A percentile compares a stretch with the other conserved stretches of the same genome.
Evolutionary conservation across 1,139 yeast genomes (phyloP).

Genomic region (Suhomyces maxii): DNA sequence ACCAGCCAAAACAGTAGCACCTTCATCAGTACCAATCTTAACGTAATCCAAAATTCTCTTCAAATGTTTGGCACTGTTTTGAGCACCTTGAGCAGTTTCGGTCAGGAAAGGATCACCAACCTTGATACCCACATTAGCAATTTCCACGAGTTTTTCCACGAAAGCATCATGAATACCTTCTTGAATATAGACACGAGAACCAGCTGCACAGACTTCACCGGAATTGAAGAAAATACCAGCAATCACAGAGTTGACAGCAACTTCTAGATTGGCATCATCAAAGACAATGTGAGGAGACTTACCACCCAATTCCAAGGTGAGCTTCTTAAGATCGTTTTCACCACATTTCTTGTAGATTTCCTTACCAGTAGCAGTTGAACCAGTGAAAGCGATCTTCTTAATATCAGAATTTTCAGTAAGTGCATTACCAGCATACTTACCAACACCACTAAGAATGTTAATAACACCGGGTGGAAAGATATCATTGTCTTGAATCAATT

Average conservation of each 20-base stretch:
- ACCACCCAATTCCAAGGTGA: slow-evolving; percentile 84
- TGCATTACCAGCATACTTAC: slow-evolving; percentile 76
- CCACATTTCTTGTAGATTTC: slow-evolving; percentile 74
- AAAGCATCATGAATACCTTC: slow-evolving; percentile 22
- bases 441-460: slow-evolving; percentile 75
- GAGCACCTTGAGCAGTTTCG: slow-evolving; percentile 21
- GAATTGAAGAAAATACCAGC: slow-evolving; percentile 23
- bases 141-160: slow-evolving; percentile 17
- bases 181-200: slow-evolving; percentile 24
- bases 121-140: slow-evolving; percentile 15
- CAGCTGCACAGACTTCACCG: slow-evolving; percentile 25
- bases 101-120: slow-evolving; percentile 20
- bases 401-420: slow-evolving; percentile 66
- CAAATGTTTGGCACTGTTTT: slow-evolving; percentile 20
- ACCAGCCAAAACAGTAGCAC: slow-evolving; percentile 27
- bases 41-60: slow-evolving; percentile 21
- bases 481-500: slow-evolving; percentile 65
- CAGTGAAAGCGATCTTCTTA: slow-evolving; percentile 82
- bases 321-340: slow-evolving; percentile 67
- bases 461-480: slow-evolving; percentile 73
- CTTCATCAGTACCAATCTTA: slow-evolving; percentile 14
- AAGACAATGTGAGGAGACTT: slow-evolving; percentile 82
- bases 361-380: slow-evolving; percentile 82
- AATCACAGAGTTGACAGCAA: slow-evolving; percentile 18
- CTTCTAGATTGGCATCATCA: slow-evolving; percentile 66